Evolutionary conservation across 495 filamentous ascomycete species (phyloP), one percentile per base, ranked within the genome.

Genomic region (Wilcoxina mikolae): DNA sequence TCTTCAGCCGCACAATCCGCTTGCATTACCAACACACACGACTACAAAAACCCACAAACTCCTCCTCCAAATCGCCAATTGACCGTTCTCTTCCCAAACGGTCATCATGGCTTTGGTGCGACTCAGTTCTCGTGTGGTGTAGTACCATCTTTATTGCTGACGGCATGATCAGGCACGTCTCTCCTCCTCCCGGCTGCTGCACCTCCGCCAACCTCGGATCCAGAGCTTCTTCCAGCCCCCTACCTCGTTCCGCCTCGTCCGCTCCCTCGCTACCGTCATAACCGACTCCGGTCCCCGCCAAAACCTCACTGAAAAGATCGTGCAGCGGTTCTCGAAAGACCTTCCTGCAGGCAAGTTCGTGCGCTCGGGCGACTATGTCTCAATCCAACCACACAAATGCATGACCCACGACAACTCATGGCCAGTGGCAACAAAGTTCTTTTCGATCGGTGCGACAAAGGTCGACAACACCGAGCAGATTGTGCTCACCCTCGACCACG

Each of bases 351-450:
- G 78, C 39, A 93, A 94, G 68, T 70, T 72, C 25, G 84, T 89
- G 54, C 73, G 72, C 55, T 71, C 77, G 5, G 87, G 87, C 55
- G 87, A 93, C 73, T 94, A 89, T 73, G 79, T 95, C 45, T 85
- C 79, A 0, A 74, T 95, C 26, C 69, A 75, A 17, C 85, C 86
- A 3, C 74, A 84, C 55, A 72, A 74, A 23, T 84, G 83, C 71
- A 91, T 95, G 81, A 89, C 87, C 0, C 90, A 98, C 69, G 91
- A 98, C 68, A 95, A 98, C 70, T 80, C 80, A 0, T 93, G 81
- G 82, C 85, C 89, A 0, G 82, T 93, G 0, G 82, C 83, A 0
- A 63, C 76, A 43, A 95, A 98, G 69, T 93, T 88, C 72, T 83
- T 86, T 78, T 80, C 78, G 0, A 90, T 94, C 45, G 88, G 87